Percentiles rank a stretch among this genome's conserved stretches.
Evolutionary conservation across 2,329 filamentous ascomycete species (phyloP).

Genomic region (Cladosporium halotolerans): DNA sequence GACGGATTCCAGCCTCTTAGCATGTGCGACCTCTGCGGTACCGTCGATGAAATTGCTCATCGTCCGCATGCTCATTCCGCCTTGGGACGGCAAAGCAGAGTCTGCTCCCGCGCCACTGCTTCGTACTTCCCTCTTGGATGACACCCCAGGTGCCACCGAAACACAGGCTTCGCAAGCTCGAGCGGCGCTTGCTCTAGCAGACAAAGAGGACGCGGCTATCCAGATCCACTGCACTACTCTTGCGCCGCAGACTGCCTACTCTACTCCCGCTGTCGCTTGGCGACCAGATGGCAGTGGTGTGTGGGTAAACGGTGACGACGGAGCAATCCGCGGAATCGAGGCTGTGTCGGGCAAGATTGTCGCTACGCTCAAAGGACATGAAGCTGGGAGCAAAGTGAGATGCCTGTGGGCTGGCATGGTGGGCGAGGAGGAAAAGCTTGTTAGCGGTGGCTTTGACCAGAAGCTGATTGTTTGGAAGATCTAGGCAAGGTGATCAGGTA

Average conservation of each 20-base stretch:
- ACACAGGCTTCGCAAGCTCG: constrained; percentile 49
- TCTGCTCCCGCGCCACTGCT: constrained; percentile 13
- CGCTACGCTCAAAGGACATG: constrained; percentile 48
- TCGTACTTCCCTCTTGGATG: constrained; percentile 22
- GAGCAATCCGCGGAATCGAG: constrained; percentile 55
- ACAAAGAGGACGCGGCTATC: constrained; percentile 56
- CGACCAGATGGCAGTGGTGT: constrained; percentile 55
- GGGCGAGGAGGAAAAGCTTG: constrained; percentile 43
- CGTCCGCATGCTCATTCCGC: constrained; percentile 50
- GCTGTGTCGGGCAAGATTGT: constrained; percentile 52
- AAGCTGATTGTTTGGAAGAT: constrained; percentile 52
- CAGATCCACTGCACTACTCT: constrained; percentile 53
- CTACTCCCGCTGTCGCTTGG: constrained; percentile 57
- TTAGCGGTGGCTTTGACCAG: constrained; percentile 61
- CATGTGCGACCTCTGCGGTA: constrained; percentile 54
- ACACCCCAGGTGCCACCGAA: constrained; percentile 19
- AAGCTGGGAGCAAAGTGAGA: constrained; percentile 52
- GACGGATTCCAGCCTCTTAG: constrained; percentile 48
- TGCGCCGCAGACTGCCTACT: constrained; percentile 59
- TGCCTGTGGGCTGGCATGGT: constrained; percentile 52
- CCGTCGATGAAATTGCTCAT: constrained; percentile 59
- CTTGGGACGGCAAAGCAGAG: constrained; percentile 14
- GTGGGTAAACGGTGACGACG: constrained; percentile 61
- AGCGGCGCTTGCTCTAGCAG: constrained; percentile 46
- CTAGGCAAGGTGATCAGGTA: neutral